Base-by-base conservation (phyloP, 2,329 filamentous ascomycete genomes). In the Arachnopeziza araneosa region DNA sequence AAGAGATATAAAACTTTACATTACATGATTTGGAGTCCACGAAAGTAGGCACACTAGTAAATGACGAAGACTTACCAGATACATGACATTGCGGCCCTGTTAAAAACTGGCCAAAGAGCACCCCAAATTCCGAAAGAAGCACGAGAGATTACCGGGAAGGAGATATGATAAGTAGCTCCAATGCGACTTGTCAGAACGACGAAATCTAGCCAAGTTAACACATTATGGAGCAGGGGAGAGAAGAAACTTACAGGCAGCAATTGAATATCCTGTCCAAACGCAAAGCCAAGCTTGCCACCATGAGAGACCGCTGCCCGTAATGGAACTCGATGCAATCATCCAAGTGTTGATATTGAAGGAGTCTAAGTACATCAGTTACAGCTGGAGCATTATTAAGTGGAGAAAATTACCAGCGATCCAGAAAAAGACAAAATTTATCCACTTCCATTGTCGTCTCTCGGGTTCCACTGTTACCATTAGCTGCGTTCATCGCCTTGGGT, bases 271-370 rank as follows among this genome's bases (percentile, higher is more conserved):
- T 26, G 93, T 76, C 87, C 91, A 93, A 51, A 96, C 90, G 70
- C 89, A 92, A n/a, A 91, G 76, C 87, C 89, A 91, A 1, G 90
- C 88, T 76, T 96, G 91, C 91, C 91, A 96, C 91, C 91, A 96
- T 8, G 90, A 90, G 23, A 96, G 79, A 14, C 91, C 90, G 23
- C 58, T 59, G 2, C 50, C 54, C 54, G 88, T 83, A 36, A 96
- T 90, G 83, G 91, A 92, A 48, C 89, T 86, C 1, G 89, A 91
- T 0, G 90, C 89, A 64, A 96, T 95, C 90, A 96, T 96, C 92
- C 91, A 96, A 1, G 91, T 95, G 75, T 93, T 95, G 76, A 44
- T 85, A 58, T 49, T 36, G 36, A 50, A 30, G 23, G 26, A 53
- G 50, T 54, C 54, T 24, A 24, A 24, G 52, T 44, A 19, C 17